Evolutionary conservation across 768 basidiomycete genomes (phyloP).

Genomic region (Tulasnella calospora): DNA sequence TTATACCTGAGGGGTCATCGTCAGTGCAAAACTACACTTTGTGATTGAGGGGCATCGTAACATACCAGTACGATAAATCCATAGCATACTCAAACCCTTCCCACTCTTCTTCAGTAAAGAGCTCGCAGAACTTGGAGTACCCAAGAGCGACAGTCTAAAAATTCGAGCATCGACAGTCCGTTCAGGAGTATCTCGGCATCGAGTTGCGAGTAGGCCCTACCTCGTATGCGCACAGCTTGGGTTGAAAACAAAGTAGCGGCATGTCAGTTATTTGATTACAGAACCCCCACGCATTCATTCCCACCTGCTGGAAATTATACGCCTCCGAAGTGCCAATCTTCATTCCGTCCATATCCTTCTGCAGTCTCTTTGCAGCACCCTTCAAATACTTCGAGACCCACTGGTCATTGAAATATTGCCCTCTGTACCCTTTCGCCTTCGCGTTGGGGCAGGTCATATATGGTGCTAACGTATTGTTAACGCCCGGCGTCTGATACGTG

Average conservation of each 20-base stretch:
- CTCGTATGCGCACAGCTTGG: constrained; percentile 71
- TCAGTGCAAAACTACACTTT: not conserved
- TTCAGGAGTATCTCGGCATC: not conserved
- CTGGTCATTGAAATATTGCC: constrained; percentile 49
- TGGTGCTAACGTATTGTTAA: constrained; percentile 82
- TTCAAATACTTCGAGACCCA: constrained; percentile 74
- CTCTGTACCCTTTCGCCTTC: constrained; percentile 51
- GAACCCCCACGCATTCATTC: too few relatives aligned
- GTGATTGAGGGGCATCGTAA: not conserved
- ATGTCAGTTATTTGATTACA: not conserved
- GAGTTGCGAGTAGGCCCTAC: constrained; percentile 37
- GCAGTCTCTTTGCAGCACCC: constrained; percentile 57
- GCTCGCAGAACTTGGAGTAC: constrained; percentile 83
- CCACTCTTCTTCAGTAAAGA: constrained; percentile 92
- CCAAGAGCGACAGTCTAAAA: constrained; percentile 79
- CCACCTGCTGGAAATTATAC: constrained; percentile 64
- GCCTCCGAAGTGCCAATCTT: constrained; percentile 61
- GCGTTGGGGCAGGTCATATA: constrained; percentile 79
- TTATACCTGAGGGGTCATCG: constrained; percentile 44
- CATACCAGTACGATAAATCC: constrained; percentile 59
- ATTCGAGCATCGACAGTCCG: not conserved
- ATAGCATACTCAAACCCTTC: constrained; percentile 85
- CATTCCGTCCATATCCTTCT: constrained; percentile 55
- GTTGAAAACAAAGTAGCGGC: constrained; percentile 15
- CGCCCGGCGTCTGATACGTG: constrained; percentile 37